These are phyloP conservation scores for Endothia cerciana DNA, from an alignment of 2,329 filamentous ascomycete species.

Conservation along the genomic window DNA sequence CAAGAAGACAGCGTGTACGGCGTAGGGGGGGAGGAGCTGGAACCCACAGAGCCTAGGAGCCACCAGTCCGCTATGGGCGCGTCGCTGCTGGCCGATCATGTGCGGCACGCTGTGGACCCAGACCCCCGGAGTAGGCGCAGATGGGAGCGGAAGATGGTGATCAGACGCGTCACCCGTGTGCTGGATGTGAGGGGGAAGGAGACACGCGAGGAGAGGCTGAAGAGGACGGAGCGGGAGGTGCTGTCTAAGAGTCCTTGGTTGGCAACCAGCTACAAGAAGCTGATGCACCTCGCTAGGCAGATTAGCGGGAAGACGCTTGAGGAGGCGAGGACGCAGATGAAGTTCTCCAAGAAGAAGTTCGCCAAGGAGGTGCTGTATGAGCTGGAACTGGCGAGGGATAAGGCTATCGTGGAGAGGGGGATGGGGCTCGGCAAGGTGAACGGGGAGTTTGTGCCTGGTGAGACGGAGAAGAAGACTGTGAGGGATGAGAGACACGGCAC, in stretches of 20 bases:
- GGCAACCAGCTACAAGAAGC: constrained; percentile 89
- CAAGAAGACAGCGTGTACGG: background rate
- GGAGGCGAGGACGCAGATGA: constrained; percentile 93
- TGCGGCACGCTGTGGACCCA: constrained; percentile 73
- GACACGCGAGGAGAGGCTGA: constrained; percentile 67
- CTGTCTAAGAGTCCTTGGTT: constrained; percentile 69
- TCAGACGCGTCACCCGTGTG: constrained; percentile 71
- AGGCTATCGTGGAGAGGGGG: constrained; percentile 76
- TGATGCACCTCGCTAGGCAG: constrained; percentile 82
- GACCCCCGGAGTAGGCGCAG: constrained; percentile 70
- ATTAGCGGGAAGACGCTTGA: constrained; percentile 93
- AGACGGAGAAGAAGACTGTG: constrained; percentile 61
- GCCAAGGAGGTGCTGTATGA: constrained; percentile 79
- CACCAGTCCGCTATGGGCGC: constrained; percentile 34
- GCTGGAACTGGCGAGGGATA: constrained; percentile 78
- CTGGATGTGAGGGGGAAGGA: constrained; percentile 61
- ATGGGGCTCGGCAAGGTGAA: constrained; percentile 73
- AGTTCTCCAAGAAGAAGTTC: constrained; percentile 92
- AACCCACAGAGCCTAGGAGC: constrained; percentile 43
- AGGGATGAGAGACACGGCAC: constrained; percentile 79
- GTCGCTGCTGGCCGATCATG: constrained; percentile 51
- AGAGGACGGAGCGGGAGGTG: constrained; percentile 62
- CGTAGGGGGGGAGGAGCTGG: constrained; percentile 25
- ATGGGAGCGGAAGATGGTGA: constrained; percentile 85
- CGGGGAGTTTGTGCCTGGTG: constrained; percentile 39